Conservation (phyloP, 2,329 filamentous ascomycete species). For the Diaporthe citri region DNA sequence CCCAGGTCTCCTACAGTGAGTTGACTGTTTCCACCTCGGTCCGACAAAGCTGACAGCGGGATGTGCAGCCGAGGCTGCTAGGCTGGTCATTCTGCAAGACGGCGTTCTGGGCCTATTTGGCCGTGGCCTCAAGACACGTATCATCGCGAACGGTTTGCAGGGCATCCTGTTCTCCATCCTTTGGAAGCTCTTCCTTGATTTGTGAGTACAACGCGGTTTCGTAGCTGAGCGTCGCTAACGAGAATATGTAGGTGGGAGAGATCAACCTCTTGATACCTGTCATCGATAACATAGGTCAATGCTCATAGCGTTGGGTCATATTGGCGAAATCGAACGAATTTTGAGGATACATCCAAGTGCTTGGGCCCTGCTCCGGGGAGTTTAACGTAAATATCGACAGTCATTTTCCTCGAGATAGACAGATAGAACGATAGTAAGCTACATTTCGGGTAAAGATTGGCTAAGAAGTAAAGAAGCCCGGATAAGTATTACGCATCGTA, state of each 20-base stretch:
- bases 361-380: too few relatives aligned
- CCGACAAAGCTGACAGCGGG: neutral
- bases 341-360: neutral
- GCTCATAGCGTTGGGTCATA: neutral
- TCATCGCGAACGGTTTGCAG: conserved; percentile 62
- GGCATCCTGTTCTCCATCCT: conserved; percentile 61
- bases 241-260: conserved; percentile 6
- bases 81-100: conserved; percentile 55
- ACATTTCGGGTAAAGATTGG: neutral
- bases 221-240: neutral
- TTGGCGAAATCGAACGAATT: neutral
- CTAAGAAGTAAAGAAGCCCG: neutral
- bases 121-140: conserved; percentile 60
- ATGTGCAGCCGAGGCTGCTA: conserved; percentile 56
- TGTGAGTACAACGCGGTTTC: conserved; percentile 51
- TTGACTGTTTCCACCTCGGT: accelerated
- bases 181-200: conserved; percentile 62
- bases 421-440: neutral
- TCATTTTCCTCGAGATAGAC: neutral
- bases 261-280: neutral
- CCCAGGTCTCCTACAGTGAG: conserved; percentile 59
- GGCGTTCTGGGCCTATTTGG: conserved; percentile 58
- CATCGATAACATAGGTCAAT: neutral
- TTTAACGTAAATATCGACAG: neutral
- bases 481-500: neutral